These are phyloP conservation scores for Suillus alpinus DNA, from an alignment of 768 basidiomycete species.

Conservation along the genomic window DNA sequence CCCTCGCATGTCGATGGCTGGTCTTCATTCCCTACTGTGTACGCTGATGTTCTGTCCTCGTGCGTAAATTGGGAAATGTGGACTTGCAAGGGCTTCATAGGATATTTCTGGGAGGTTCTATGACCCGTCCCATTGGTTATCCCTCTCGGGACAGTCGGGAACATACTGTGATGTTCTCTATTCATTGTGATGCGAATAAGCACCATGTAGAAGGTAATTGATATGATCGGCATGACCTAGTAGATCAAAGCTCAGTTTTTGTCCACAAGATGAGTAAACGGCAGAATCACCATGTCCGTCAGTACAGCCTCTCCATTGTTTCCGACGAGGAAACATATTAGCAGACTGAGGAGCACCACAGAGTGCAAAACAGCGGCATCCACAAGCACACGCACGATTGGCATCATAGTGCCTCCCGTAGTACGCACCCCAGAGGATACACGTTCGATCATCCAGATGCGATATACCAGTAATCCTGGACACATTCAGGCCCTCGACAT, in stretches of 20 bases:
- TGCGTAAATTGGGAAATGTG: not conserved
- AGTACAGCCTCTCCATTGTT: conserved; percentile 5
- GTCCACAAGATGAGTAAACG: too few relatives aligned
- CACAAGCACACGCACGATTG: conserved; percentile 1
- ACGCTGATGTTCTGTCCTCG: too few relatives aligned
- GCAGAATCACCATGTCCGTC: conserved; percentile 1
- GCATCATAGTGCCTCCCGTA: not conserved
- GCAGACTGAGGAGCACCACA: conserved; percentile 1
- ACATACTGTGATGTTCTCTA: too few relatives aligned
- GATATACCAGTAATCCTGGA: not conserved
- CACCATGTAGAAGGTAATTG: too few relatives aligned
- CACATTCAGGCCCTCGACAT: not conserved
- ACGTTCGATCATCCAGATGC: conserved; percentile 4
- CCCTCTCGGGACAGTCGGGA: too few relatives aligned
- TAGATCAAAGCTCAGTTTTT: too few relatives aligned
- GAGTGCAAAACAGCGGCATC: conserved; percentile 7
- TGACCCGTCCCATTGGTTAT: too few relatives aligned
- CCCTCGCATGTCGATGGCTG: too few relatives aligned
- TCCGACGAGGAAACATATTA: not conserved
- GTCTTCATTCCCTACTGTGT: too few relatives aligned
- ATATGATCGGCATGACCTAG: too few relatives aligned
- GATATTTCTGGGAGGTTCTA: not conserved
- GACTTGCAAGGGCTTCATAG: conserved; percentile 3
- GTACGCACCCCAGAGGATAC: not conserved
- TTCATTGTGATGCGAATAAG: too few relatives aligned